These are phyloP conservation scores for Komagataea norvegica DNA, from an alignment of 1,139 yeast species.

Conservation along the genomic window DNA sequence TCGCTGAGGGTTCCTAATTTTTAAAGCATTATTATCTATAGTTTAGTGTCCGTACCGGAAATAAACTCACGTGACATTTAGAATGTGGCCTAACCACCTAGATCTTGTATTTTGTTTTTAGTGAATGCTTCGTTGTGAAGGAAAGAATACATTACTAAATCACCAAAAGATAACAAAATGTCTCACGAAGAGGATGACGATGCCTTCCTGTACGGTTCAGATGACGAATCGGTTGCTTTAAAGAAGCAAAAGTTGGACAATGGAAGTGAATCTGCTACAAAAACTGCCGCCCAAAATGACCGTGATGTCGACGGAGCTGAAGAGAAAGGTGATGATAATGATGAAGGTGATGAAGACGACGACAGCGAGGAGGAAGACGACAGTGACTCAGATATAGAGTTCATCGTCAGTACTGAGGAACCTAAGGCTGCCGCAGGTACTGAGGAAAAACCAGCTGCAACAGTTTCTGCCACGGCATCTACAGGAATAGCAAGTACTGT, in stretches of 20 bases:
- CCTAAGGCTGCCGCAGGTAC: conserved; percentile 20
- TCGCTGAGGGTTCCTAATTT: no score
- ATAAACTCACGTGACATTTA: no score
- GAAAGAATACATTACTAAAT: no score
- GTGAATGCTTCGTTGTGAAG: no score
- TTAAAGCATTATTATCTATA: no score
- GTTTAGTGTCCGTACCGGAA: no score
- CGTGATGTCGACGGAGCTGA: conserved; percentile 28
- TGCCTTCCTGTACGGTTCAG: conserved; percentile 78
- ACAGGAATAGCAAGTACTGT: conserved; percentile 24
- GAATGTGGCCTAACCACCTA: no score
- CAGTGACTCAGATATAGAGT: conserved; percentile 60
- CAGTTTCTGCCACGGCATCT: conserved; percentile 27
- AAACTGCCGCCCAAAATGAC: conserved; percentile 14
- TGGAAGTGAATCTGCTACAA: conserved; percentile 10
- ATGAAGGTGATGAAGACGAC: conserved; percentile 32
- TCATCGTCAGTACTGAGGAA: conserved; percentile 50
- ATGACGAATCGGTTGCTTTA: conserved; percentile 23
- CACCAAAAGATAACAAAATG: conserved; percentile 4
- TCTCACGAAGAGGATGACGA: conserved; percentile 63
- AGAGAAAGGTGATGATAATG: conserved; percentile 28
- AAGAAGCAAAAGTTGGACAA: conserved; percentile 13
- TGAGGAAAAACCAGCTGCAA: conserved; percentile 21
- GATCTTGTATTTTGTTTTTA: no score
- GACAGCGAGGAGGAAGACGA: conserved; percentile 39